These are phyloP conservation scores for Anthracocystis panici-leucophaei DNA, from an alignment of 1,284 basidiomycete species.

Conservation along the genomic window DNA sequence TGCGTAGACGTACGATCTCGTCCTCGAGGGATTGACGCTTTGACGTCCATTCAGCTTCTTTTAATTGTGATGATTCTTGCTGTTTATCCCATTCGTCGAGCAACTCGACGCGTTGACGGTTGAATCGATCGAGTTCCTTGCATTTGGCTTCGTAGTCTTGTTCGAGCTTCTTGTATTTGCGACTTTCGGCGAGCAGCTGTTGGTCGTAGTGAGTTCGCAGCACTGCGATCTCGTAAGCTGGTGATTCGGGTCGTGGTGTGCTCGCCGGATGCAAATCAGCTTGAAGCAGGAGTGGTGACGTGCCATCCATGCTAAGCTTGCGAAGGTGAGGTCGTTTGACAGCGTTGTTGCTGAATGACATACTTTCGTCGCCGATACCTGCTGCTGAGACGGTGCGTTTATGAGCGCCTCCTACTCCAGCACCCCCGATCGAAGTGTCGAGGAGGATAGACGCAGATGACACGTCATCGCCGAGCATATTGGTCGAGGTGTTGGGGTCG, in stretches of 20 bases:
- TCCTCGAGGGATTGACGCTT: constrained; percentile 42
- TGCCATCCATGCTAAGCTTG: constrained; percentile 43
- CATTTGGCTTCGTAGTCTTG: constrained; percentile 51
- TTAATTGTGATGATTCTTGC: constrained; percentile 38
- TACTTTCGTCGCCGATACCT: constrained; percentile 29
- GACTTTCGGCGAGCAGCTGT: constrained; percentile 49
- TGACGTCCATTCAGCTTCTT: constrained; percentile 42
- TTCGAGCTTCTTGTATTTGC: constrained; percentile 60
- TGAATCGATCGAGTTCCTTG: constrained; percentile 60
- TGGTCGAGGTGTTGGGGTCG: constrained; percentile 26
- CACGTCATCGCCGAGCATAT: constrained; percentile 33
- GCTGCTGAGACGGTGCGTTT: constrained; percentile 41
- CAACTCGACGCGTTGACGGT: constrained; percentile 60
- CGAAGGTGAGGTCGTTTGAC: constrained; percentile 34
- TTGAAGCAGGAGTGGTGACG: constrained; percentile 38
- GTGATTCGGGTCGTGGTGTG: constrained; percentile 34
- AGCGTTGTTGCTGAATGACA: constrained; percentile 21
- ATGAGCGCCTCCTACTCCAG: constrained; percentile 4
- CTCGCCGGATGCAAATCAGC: constrained; percentile 30
- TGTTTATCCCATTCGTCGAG: constrained; percentile 61
- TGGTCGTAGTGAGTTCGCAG: constrained; percentile 59
- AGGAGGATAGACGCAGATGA: constrained; percentile 33
- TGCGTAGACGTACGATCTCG: constrained; percentile 38
- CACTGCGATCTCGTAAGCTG: constrained; percentile 53
- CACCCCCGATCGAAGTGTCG: constrained; percentile 26